Conservation (phyloP, 2,329 filamentous ascomycete genomes). For the Fusarium austroafricanum region DNA sequence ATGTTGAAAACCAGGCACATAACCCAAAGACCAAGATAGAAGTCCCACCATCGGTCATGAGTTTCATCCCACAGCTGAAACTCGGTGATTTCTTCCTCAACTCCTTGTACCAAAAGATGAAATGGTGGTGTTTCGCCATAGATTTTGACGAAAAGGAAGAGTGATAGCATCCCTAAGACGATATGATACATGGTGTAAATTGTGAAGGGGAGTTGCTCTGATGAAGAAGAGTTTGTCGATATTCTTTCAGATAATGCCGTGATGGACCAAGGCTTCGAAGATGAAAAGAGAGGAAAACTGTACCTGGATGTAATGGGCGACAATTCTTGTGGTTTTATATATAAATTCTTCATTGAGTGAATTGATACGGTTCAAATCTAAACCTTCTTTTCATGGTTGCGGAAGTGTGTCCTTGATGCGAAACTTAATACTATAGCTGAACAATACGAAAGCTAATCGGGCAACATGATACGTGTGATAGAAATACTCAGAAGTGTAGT, state of each 20-base stretch:
- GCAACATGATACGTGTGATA: too few species aligned
- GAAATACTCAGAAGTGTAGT: too few species aligned
- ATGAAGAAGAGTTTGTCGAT: not conserved
- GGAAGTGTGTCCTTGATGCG: too few species aligned
- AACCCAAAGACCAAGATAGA: not conserved
- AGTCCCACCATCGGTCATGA: not conserved
- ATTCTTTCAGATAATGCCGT: not conserved
- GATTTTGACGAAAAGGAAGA: not conserved
- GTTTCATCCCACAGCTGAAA: not conserved
- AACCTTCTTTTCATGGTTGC: too few species aligned
- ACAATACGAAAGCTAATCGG: too few species aligned
- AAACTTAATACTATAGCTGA: too few species aligned
- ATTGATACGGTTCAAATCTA: too few species aligned
- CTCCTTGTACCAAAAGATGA: not conserved
- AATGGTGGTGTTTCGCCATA: not conserved
- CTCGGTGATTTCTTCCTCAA: too few species aligned
- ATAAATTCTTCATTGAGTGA: too few species aligned
- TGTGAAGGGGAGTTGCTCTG: not conserved
- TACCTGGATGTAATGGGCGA: too few species aligned
- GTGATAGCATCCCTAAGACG: not conserved
- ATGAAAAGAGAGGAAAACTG: too few species aligned
- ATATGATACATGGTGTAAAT: not conserved
- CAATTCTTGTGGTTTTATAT: too few species aligned
- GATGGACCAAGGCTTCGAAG: not conserved
- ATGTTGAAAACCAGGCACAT: not conserved